These are phyloP conservation scores for Aspergillus biplanus DNA, from an alignment of 495 filamentous ascomycete species.

Conservation along the genomic window DNA sequence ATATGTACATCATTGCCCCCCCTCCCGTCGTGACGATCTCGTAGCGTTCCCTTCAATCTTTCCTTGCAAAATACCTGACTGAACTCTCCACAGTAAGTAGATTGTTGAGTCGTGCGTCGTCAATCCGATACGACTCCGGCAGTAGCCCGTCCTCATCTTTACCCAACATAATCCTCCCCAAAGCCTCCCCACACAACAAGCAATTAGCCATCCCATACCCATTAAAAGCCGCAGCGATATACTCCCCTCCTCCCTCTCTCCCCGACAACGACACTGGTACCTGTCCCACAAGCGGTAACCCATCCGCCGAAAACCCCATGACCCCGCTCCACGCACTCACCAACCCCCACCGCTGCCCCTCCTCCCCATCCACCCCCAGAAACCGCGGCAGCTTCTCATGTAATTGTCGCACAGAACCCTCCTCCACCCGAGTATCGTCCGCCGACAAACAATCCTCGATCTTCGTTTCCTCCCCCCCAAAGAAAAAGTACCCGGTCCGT, in stretches of 20 bases:
- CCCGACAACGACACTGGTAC: conserved; percentile 56
- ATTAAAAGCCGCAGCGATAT: conserved; percentile 66
- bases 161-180: conserved; percentile 48
- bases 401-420: conserved; percentile 34
- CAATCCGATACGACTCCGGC: conserved; percentile 29
- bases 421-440: conserved; percentile 52
- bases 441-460: conserved; percentile 60
- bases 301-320: conserved; percentile 77
- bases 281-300: conserved; percentile 68
- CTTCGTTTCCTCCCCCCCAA: conserved; percentile 63
- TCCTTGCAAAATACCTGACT: not conserved
- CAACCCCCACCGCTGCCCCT: conserved; percentile 25
- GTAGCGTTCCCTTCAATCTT: not conserved
- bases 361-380: conserved; percentile 43
- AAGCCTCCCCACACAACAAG: conserved; percentile 66
- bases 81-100: conserved; percentile 20
- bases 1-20: not conserved
- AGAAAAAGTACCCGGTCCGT: conserved; percentile 45
- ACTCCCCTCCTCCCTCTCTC: conserved; percentile 46
- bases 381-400: conserved; percentile 31
- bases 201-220: conserved; percentile 87
- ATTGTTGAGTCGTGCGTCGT: conserved; percentile 26
- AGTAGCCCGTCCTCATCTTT: conserved; percentile 32
- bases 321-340: conserved; percentile 78
- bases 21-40: not conserved